Percentiles rank a stretch among this genome's conserved stretches.
Conservation (phyloP, 2,329 filamentous ascomycete species). For the Phialophora chinensis region DNA sequence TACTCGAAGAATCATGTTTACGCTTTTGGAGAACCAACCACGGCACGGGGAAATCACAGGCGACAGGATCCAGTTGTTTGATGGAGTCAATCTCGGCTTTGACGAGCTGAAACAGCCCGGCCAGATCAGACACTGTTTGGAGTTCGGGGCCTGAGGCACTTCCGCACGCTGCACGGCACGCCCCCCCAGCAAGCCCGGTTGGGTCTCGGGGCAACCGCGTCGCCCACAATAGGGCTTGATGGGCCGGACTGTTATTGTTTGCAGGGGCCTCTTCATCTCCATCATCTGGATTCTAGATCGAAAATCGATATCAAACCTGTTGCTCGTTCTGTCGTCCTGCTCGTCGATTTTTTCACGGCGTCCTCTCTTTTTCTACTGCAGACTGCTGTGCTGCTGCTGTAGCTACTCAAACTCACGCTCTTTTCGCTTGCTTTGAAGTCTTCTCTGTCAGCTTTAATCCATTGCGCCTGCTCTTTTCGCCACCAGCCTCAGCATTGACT, state of each 20-base stretch:
- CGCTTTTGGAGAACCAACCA: slow-evolving; percentile 1
- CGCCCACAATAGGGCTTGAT: not conserved
- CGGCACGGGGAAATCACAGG: not conserved
- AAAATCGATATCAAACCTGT: slow-evolving; percentile 12
- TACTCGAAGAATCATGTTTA: not conserved
- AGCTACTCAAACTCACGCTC: slow-evolving; percentile 9
- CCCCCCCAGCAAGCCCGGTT: not conserved
- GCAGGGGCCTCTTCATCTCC: slow-evolving; percentile 1
- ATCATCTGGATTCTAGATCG: slow-evolving; percentile 1
- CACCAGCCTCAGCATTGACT: slow-evolving; percentile 6
- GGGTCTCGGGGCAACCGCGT: not conserved
- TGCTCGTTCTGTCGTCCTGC: slow-evolving; percentile 2
- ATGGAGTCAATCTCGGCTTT: slow-evolving; percentile 6
- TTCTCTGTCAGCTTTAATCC: slow-evolving; percentile 12
- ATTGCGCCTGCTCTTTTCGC: slow-evolving; percentile 12
- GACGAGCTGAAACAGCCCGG: slow-evolving; percentile 2
- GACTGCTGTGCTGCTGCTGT: not conserved
- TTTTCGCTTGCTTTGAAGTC: slow-evolving; percentile 6
- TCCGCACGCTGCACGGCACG: not conserved
- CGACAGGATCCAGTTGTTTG: not conserved
- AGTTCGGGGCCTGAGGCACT: slow-evolving; percentile 1
- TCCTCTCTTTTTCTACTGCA: slow-evolving; percentile 11
- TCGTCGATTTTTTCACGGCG: not conserved
- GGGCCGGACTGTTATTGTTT: slow-evolving; percentile 4
- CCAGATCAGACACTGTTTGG: slow-evolving; percentile 6